These are phyloP conservation scores for Xerocomellus intermedius DNA, from an alignment of 768 basidiomycete genomes.

Conservation along the genomic window DNA sequence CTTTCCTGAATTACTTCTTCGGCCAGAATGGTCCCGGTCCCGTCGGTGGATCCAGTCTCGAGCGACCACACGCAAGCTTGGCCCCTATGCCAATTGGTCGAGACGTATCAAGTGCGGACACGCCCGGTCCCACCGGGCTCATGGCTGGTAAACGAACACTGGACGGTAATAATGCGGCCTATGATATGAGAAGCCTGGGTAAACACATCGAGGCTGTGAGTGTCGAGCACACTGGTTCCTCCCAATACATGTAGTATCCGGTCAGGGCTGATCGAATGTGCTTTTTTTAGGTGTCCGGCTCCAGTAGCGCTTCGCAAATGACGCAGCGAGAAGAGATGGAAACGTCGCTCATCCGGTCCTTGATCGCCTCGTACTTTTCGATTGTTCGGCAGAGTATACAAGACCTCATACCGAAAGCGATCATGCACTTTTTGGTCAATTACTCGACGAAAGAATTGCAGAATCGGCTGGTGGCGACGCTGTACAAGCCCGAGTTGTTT, in stretches of 20 bases:
- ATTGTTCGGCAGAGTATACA: constrained; percentile 97
- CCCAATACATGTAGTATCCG: constrained; percentile 5
- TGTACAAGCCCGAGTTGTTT: constrained; percentile 96
- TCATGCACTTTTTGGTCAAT: constrained; percentile 98
- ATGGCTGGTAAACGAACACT: constrained; percentile 65
- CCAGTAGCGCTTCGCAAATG: constrained; percentile 59
- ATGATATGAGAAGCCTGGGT: constrained; percentile 98
- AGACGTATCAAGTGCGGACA: constrained; percentile 59
- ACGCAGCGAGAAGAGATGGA: constrained; percentile 94
- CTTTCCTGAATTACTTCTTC: constrained; percentile 97
- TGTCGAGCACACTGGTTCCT: constrained; percentile 16
- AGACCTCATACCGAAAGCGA: constrained; percentile 94
- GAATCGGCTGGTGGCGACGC: constrained; percentile 87
- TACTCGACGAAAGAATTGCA: constrained; percentile 96
- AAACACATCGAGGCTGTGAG: constrained; percentile 97
- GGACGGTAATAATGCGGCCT: constrained; percentile 82
- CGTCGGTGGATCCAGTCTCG: constrained; percentile 54
- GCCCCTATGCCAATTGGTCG: constrained; percentile 54
- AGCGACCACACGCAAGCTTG: constrained; percentile 29
- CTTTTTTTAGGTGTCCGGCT: constrained; percentile 47
- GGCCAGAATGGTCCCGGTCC: constrained; percentile 85
- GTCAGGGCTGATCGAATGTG: constrained; percentile 9
- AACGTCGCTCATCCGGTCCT: constrained; percentile 87
- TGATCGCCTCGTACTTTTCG: constrained; percentile 93
- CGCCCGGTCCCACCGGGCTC: constrained; percentile 52